Evolutionary conservation across 345 rosid genomes (phyloP).

Genomic region (Lepidium sativum): DNA sequence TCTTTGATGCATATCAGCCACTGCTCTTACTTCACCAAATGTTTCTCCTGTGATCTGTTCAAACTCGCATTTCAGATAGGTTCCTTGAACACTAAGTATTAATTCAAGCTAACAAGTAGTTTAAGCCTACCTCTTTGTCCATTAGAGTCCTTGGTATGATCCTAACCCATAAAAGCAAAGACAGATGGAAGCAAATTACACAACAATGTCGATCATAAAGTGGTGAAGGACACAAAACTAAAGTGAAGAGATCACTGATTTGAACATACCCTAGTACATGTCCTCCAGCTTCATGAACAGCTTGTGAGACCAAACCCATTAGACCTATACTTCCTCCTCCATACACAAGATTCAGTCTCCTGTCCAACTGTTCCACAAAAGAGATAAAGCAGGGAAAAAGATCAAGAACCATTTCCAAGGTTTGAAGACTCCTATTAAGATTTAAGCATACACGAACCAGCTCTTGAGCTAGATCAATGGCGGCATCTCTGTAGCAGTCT

Average conservation of each 20-base stretch:
- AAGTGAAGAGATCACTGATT: neutral
- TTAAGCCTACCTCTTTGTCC: constrained; percentile 61
- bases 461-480: constrained; percentile 69
- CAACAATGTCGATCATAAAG: neutral
- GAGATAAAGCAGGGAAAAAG: neutral
- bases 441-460: constrained; percentile 33
- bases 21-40: constrained; percentile 77
- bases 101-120: neutral
- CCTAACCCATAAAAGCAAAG: constrained; percentile 30
- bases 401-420: neutral
- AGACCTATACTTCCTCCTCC: constrained; percentile 96
- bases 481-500: constrained; percentile 72
- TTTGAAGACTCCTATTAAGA: neutral
- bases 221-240: neutral
- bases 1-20: constrained; percentile 94
- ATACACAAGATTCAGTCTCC: constrained; percentile 74
- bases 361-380: constrained; percentile 40
- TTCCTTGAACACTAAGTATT: neutral
- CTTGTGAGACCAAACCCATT: constrained; percentile 88
- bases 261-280: constrained; percentile 68
- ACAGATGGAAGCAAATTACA: constrained; percentile 9
- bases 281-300: constrained; percentile 75
- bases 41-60: constrained; percentile 70
- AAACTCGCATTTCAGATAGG: constrained; percentile 1
- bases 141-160: constrained; percentile 84